Base-by-base conservation (phyloP, 2,329 filamentous ascomycete species). In the Aureobasidium sp. region DNA sequence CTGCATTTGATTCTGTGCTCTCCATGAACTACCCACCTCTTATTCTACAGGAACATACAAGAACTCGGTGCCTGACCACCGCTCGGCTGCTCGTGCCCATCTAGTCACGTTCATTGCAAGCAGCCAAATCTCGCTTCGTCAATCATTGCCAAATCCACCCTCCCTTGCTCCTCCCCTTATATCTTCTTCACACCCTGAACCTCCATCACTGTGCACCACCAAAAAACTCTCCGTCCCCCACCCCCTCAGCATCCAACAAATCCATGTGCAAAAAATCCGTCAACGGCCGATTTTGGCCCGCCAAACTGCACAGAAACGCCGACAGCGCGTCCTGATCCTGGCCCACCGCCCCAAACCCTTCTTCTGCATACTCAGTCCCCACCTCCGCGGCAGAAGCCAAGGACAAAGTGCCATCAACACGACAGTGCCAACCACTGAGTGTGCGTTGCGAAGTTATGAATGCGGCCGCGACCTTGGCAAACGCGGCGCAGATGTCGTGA, bases 401-500 rank as follows among this genome's bases (percentile, higher is more conserved):
- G 7, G 38, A 33, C 2, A 63, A 23, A 9, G 62, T 62, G 1
- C 63, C 63, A 37, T 65, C 63, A 8, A 47, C 54, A 21, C 63
- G 62, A 33, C 62, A 61, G 15, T 61, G 62, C 40, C 63, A 47
- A 6, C 62, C 62, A 10, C 43, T 49, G 5, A 65, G 33, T n/a
- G 60, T 61, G 19, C 63, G 60, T 17, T 63, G 60, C 2, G 61
- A 61, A 11, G 55, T 55, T 9, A 64, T 61, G 15, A 65, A 59
- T 17, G 58, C 60, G 23, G 57, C 43, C 5, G 63, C 63, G 0
- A 62, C 61, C 23, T 65, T 55, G 1, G 49, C 37, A 6, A 65
- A 65, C 3, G 63, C 62, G 9, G 58, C 60, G 57, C 63, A 62
- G 23, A 65, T 60, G 15, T 64, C 61, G 15, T 62, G 53, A 1